phyloP scores from a whole-genome alignment of 371 early-diverging fungal species.

The Mucor lusitanicus region DNA sequence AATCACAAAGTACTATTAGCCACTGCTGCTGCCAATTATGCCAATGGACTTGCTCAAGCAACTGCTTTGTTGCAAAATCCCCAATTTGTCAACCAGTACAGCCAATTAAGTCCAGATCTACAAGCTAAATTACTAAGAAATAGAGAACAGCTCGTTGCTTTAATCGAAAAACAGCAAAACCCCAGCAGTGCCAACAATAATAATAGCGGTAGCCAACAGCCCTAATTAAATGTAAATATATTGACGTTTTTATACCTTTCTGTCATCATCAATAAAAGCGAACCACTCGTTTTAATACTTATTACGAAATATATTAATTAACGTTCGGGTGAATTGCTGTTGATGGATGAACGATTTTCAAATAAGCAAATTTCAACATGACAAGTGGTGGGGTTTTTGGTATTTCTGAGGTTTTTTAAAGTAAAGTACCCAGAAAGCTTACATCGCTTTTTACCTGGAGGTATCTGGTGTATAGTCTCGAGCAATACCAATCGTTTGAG shows the following conservation, averaged over 20 bases:
- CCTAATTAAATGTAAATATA: slow-evolving; percentile 1
- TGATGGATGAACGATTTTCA: too few relatives aligned
- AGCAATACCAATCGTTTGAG: too few relatives aligned
- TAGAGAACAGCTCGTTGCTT: slow-evolving; percentile 35
- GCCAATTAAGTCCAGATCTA: slow-evolving; percentile 38
- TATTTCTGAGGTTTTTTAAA: too few relatives aligned
- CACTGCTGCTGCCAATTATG: slow-evolving; percentile 16
- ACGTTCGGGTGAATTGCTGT: too few relatives aligned
- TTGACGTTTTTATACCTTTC: background rate
- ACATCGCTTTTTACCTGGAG: too few relatives aligned
- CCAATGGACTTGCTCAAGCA: slow-evolving; percentile 38
- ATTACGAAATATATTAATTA: too few relatives aligned
- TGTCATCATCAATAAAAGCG: background rate
- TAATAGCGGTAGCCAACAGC: background rate
- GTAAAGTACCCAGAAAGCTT: too few relatives aligned
- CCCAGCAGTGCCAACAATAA: background rate
- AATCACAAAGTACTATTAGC: background rate
- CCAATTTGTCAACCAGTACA: slow-evolving; percentile 36
- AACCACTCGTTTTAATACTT: background rate
- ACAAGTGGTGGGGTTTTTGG: too few relatives aligned
- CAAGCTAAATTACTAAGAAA: slow-evolving; percentile 36
- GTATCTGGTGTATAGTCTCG: too few relatives aligned
- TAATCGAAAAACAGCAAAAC: slow-evolving; percentile 25
- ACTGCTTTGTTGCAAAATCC: slow-evolving; percentile 39
- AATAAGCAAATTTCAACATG: too few relatives aligned